Percentiles rank a stretch among this genome's conserved stretches.
Conservation (phyloP, 805 yeast genomes). For the Teunomyces barrocoloradensis region DNA sequence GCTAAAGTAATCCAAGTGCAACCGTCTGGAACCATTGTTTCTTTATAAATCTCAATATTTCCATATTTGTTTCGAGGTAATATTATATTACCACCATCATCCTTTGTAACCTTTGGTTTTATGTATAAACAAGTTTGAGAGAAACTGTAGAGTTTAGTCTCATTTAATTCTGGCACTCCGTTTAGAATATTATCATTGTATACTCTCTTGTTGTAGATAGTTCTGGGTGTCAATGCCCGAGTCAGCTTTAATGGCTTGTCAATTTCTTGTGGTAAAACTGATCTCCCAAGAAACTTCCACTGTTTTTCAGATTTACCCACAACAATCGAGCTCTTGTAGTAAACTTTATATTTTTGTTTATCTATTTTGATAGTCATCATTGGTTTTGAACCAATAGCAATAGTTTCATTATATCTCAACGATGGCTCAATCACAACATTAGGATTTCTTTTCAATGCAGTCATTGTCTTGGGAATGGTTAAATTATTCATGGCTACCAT, state of each 20-base stretch:
- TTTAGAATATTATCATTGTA: conserved; percentile 17
- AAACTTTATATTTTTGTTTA: conserved; percentile 15
- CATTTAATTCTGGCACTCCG: conserved; percentile 17
- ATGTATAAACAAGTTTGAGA: conserved; percentile 28
- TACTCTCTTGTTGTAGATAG: conserved; percentile 19
- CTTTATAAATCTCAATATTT: conserved; percentile 28
- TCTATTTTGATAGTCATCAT: conserved; percentile 15
- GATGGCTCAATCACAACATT: conserved; percentile 22
- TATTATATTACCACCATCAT: conserved; percentile 2
- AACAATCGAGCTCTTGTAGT: conserved; percentile 17
- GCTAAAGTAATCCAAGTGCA: conserved; percentile 27
- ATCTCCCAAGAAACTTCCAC: conserved; percentile 35
- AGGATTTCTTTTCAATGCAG: conserved; percentile 27
- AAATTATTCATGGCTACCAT: conserved; percentile 22
- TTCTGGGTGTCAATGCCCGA: conserved; percentile 17
- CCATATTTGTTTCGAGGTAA: conserved; percentile 31
- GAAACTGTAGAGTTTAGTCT: conserved; percentile 23
- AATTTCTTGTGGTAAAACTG: conserved; percentile 18
- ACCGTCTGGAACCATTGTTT: conserved; percentile 28
- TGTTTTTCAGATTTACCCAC: conserved; percentile 32
- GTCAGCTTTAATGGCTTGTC: conserved; percentile 18
- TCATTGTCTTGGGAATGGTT: conserved; percentile 20
- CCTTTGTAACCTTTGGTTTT: conserved; percentile 8
- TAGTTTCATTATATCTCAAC: conserved; percentile 26
- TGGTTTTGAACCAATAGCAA: conserved; percentile 12